Percentiles rank a stretch among this genome's conserved stretches.
phyloP scores from a whole-genome alignment of 192 early-diverging fungal genomes.

The Coemansia sp. region DNA sequence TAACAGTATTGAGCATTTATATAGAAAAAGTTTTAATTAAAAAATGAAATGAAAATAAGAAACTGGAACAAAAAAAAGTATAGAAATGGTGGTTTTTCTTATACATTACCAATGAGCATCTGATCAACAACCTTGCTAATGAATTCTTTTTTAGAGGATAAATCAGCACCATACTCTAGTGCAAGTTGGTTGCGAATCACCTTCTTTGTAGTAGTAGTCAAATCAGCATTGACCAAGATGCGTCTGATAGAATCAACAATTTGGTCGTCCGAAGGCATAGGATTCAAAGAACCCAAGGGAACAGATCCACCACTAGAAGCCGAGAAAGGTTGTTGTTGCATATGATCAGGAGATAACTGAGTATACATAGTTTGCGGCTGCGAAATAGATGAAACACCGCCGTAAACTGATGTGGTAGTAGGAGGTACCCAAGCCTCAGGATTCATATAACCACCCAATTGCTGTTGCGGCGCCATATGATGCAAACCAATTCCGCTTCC shows the following conservation, averaged over 20 bases:
- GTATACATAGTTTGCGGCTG: constrained; percentile 4
- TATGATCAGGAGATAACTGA: constrained; percentile 5
- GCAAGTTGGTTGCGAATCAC: constrained; percentile 73
- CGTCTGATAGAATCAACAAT: constrained; percentile 63
- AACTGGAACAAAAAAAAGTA: too few relatives aligned
- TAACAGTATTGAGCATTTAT: too few relatives aligned
- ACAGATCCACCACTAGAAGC: constrained; percentile 2
- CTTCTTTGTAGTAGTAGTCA: constrained; percentile 75
- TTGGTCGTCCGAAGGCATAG: constrained; percentile 65
- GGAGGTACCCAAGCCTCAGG: constrained; percentile 28
- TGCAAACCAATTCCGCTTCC: constrained; percentile 10
- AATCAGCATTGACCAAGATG: constrained; percentile 67
- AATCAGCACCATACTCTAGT: constrained; percentile 63
- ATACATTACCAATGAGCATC: constrained; percentile 22
- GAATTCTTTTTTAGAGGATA: constrained; percentile 64
- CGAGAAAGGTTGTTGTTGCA: constrained; percentile 9
- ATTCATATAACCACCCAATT: constrained; percentile 17
- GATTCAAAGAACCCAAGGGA: background rate
- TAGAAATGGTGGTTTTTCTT: background rate
- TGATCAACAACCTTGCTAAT: constrained; percentile 65
- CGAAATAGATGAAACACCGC: constrained; percentile 3
- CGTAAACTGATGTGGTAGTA: constrained; percentile 21
- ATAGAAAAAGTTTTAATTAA: too few relatives aligned
- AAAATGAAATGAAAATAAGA: too few relatives aligned
- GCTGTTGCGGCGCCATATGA: constrained; percentile 11